Conservation (phyloP, 2,329 filamentous ascomycete species). For the Claviceps quebecensis region DNA sequence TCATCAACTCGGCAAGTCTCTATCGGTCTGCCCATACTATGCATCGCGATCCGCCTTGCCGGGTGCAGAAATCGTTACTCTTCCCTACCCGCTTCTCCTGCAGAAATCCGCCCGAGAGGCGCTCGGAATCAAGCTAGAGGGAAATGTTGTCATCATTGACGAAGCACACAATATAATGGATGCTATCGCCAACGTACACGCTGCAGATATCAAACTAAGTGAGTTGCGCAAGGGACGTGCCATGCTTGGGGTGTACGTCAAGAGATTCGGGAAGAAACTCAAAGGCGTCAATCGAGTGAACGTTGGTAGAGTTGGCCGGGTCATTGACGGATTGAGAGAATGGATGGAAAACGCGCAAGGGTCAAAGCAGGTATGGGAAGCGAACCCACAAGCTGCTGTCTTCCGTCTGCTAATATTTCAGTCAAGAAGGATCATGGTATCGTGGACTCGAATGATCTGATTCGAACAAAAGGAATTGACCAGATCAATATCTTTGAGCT, state of each 20-base stretch:
- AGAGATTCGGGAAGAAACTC: slow-evolving; percentile 74
- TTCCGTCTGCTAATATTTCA: not conserved
- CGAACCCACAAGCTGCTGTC: not conserved
- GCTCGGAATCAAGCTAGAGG: slow-evolving; percentile 70
- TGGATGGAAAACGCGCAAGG: slow-evolving; percentile 47
- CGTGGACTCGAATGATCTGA: slow-evolving; percentile 56
- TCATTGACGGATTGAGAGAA: slow-evolving; percentile 63
- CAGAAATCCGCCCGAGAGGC: slow-evolving; percentile 81
- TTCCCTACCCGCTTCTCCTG: slow-evolving; percentile 82
- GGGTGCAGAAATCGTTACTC: slow-evolving; percentile 74
- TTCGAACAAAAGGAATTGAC: slow-evolving; percentile 75
- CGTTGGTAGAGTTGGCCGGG: slow-evolving; percentile 70
- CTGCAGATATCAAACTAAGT: slow-evolving; percentile 56
- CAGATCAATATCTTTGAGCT: slow-evolving; percentile 91
- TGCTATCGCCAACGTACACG: slow-evolving; percentile 76
- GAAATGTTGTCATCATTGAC: slow-evolving; percentile 87
- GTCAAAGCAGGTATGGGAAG: slow-evolving; percentile 22
- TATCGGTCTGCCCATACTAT: slow-evolving; percentile 89
- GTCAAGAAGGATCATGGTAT: slow-evolving; percentile 43
- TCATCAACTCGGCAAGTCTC: slow-evolving; percentile 57
- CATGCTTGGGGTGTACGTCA: slow-evolving; percentile 71
- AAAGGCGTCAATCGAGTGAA: slow-evolving; percentile 88
- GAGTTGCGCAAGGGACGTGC: slow-evolving; percentile 60
- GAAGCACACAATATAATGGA: slow-evolving; percentile 98
- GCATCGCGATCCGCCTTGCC: slow-evolving; percentile 77